phyloP scores from a whole-genome alignment of 2,329 filamentous ascomycete genomes.

The Scortechinia acanthostroma region DNA sequence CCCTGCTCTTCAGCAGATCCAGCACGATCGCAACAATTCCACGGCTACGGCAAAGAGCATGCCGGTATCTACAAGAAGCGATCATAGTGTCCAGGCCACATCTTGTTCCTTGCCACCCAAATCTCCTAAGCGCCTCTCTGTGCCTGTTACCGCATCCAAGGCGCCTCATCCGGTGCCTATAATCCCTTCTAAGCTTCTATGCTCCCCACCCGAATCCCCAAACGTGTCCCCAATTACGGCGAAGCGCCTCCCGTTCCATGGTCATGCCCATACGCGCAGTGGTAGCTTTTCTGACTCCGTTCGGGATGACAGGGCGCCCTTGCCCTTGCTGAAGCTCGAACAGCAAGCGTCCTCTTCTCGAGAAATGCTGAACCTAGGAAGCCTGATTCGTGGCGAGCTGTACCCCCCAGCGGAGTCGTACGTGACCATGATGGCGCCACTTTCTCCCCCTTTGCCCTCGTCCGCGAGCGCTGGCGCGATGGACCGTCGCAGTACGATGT shows the following conservation, averaged over 20 bases:
- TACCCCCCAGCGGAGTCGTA: not conserved
- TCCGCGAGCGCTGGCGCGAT: not conserved
- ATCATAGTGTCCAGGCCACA: not conserved
- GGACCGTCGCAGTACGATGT: not conserved
- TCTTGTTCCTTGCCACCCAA: not conserved
- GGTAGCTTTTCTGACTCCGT: conserved; percentile 2
- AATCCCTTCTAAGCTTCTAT: not conserved
- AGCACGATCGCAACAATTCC: not conserved
- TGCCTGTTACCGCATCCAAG: not conserved
- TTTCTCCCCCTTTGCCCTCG: not conserved
- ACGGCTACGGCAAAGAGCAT: not conserved
- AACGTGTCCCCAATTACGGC: not conserved
- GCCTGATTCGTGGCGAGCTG: conserved; percentile 1
- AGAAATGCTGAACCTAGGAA: not conserved
- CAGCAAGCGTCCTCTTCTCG: not conserved
- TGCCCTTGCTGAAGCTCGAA: not conserved
- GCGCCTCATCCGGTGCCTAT: not conserved
- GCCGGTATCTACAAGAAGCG: not conserved
- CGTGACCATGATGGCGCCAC: not conserved
- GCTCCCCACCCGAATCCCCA: not conserved
- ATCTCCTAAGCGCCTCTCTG: not conserved
- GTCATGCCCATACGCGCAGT: not conserved
- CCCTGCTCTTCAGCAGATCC: not conserved
- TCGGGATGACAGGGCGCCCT: not conserved
- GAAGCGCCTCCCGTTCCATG: not conserved